These are phyloP conservation scores for Raddia distichophylla DNA, from an alignment of 176 grass and related monocot genomes.

Conservation along the genomic window DNA sequence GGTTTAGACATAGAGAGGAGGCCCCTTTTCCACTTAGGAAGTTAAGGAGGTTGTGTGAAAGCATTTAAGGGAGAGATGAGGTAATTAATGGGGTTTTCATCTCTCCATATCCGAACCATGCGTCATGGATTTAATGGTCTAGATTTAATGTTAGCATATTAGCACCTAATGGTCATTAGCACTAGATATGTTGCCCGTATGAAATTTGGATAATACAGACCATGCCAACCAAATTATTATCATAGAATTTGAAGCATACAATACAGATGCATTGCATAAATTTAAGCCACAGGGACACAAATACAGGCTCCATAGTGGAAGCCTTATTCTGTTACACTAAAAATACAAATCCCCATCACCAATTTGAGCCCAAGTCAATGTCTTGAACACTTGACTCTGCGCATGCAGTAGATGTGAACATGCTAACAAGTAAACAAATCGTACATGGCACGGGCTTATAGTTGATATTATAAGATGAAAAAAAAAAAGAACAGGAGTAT, in stretches of 20 bases:
- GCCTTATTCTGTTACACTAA: constrained; percentile 45
- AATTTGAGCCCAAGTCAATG: constrained; percentile 20
- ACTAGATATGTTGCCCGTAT: no score
- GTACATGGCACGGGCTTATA: neutral
- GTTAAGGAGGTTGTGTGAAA: no score
- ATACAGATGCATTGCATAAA: constrained; percentile 36
- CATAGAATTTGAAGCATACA: constrained; percentile 24
- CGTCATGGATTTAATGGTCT: no score
- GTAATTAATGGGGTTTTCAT: no score
- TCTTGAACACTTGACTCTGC: constrained; percentile 16
- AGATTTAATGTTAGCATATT: no score
- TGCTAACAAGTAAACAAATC: constrained; percentile 35
- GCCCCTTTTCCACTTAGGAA: no score
- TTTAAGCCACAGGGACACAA: constrained; percentile 20
- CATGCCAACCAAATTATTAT: constrained; percentile 2
- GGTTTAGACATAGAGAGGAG: no score
- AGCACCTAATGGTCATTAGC: no score
- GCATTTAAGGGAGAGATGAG: no score
- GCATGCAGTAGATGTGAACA: constrained; percentile 24
- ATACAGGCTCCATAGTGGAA: constrained; percentile 31
- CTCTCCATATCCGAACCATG: no score
- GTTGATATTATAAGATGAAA: constrained; percentile 16
- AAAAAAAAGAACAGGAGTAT: neutral
- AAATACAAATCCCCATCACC: constrained; percentile 22
- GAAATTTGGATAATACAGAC: neutral